Evolutionary conservation across 2,329 filamentous ascomycete genomes (phyloP).

Genomic region (Hymenotorrendiella dingleyae): DNA sequence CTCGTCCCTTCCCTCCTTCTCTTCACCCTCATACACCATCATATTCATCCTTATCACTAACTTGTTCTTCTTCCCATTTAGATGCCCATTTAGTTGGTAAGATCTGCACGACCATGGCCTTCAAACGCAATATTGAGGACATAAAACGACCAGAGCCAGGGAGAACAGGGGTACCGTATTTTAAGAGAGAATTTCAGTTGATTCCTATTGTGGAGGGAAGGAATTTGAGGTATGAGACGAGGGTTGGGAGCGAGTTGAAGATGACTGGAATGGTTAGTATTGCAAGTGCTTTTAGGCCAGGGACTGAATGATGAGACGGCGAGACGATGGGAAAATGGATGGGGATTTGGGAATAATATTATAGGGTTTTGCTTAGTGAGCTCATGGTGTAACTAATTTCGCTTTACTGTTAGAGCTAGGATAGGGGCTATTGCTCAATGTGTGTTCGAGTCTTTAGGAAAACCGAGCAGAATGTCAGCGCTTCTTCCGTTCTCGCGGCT

Average conservation of each 20-base stretch:
- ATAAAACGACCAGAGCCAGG: background rate
- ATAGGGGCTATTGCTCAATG: too few relatives aligned
- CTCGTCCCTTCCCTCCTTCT: too few relatives aligned
- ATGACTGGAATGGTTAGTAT: slow-evolving; percentile 3
- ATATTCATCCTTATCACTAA: background rate
- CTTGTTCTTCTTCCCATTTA: too few relatives aligned
- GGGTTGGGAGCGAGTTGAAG: background rate
- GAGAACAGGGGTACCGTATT: slow-evolving; percentile 1
- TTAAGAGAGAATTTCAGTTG: slow-evolving; percentile 8
- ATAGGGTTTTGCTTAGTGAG: too few relatives aligned
- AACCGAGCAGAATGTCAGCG: too few relatives aligned
- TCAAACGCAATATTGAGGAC: background rate
- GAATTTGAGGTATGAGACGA: slow-evolving; percentile 6
- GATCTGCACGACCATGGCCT: background rate
- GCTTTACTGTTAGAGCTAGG: too few relatives aligned
- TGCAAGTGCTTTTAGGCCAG: slow-evolving; percentile 7
- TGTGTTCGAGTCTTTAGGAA: too few relatives aligned
- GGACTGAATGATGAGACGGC: background rate
- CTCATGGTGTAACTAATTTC: too few relatives aligned
- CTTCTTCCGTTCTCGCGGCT: too few relatives aligned
- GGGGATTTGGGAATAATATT: too few relatives aligned
- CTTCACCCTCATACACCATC: too few relatives aligned
- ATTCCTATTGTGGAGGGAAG: slow-evolving; percentile 4
- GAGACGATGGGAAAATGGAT: too few relatives aligned
- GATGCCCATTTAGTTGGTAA: background rate